Evolutionary conservation across 2,329 filamentous ascomycete species (phyloP), one percentile per base, ranked within the genome.

Genomic region (Cladosporium sp.): DNA sequence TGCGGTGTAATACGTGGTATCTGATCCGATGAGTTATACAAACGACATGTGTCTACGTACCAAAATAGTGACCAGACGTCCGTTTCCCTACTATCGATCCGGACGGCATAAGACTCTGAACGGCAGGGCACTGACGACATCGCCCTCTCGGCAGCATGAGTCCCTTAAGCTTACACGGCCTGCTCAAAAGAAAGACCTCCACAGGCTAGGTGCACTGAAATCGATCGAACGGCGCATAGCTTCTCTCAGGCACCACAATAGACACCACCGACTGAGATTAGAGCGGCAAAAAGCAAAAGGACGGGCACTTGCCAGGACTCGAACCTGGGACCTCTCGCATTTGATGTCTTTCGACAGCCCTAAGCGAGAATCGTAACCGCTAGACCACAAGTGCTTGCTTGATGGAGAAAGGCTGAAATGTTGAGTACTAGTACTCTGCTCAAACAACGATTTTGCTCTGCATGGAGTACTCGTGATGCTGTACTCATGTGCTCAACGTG

Each of bases 331-430:
- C 59, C 59, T 62, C 59, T 61, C 59, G 59, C 59, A 61, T 51
- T 61, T 47, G 28, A 24, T 34, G 26, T 26, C 28, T 47, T 32
- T 49, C 30, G 28, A 51, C n/a, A 24, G 49, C 59, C 59, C 59
- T 61, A 61, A 61, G 59, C 59, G 59, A 62, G 59, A 62, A 62
- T 62, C 59, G 59, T 62, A 62, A 62, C 59, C 59, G 18, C 59
- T 62, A 62, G 59, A 62, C 59, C 59, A 62, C 47, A 52, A 41
- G 21, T 12, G 41, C 41, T 21, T 11, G 10, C 0, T 47, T 24
- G 41, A 47, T 47, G n/a, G n/a, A 47, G n/a, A 2, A 0, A 10
- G 7, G n/a, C 5, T 3, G 4, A 0, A 11, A 0, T 21, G 8
- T 21, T 2, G 11, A 3, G 4, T 12, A 21, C 8, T 10, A 47